Conservation (phyloP, 148 eudicot species). For the Spergularia bocconei region DNA sequence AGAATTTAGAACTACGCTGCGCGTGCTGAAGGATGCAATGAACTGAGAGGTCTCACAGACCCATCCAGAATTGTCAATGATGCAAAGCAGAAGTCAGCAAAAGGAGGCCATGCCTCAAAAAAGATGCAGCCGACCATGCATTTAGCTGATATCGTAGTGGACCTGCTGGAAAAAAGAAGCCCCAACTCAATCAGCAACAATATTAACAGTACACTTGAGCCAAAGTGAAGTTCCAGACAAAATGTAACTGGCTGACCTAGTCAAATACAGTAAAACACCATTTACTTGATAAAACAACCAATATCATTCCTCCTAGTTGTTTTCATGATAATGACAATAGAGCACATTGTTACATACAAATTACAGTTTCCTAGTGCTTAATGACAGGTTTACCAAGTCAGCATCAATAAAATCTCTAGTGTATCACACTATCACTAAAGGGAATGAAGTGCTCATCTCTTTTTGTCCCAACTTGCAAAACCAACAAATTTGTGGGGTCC, state of each 20-base stretch:
- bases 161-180: conserved; percentile 8
- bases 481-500: conserved; percentile 25
- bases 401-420: neutral
- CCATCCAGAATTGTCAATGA: conserved; percentile 15
- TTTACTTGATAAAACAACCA: conserved; percentile 1
- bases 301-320: conserved; percentile 2
- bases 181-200: neutral
- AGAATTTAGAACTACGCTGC: neutral
- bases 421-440: conserved; percentile 4
- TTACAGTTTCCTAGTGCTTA: conserved; percentile 20
- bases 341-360: conserved; percentile 20
- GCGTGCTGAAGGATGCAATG: conserved; percentile 25
- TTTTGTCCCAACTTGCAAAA: conserved; percentile 18
- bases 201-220: neutral
- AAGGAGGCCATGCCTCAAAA: conserved; percentile 5
- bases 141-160: conserved; percentile 4
- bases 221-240: neutral
- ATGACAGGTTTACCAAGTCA: conserved; percentile 10
- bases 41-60: neutral
- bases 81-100: conserved; percentile 13
- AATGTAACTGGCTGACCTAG: conserved; percentile 1
- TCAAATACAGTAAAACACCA: conserved; percentile 6
- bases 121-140: conserved; percentile 24
- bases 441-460: neutral
- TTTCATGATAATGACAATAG: conserved; percentile 22